Evolutionary conservation across 2,329 filamentous ascomycete genomes (phyloP).

Genomic region (Leptographium galeiforme): DNA sequence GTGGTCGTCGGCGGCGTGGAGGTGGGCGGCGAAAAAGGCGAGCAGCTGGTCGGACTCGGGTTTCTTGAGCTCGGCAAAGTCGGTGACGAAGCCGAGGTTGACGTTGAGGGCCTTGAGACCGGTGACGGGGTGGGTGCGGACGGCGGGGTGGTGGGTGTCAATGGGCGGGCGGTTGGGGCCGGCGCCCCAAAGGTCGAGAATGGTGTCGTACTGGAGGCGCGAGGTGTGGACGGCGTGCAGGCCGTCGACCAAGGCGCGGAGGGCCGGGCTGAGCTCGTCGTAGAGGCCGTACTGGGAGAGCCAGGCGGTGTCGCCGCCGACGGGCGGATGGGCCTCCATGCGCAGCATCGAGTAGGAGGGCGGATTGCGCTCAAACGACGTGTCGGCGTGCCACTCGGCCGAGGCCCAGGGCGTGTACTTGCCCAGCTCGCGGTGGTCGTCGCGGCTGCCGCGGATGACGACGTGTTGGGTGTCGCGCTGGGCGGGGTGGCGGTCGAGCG

Average conservation of each 20-base stretch:
- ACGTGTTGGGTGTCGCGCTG: slow-evolving; percentile 29
- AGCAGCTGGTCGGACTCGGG: slow-evolving; percentile 31
- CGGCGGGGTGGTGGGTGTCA: slow-evolving; percentile 32
- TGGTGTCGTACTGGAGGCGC: slow-evolving; percentile 31
- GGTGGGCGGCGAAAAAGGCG: slow-evolving; percentile 30
- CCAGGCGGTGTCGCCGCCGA: slow-evolving; percentile 35
- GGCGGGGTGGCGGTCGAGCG: slow-evolving; percentile 31
- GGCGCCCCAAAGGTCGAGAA: slow-evolving; percentile 28
- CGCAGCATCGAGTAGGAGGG: slow-evolving; percentile 35
- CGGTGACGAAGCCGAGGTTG: slow-evolving; percentile 31
- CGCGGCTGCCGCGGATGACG: slow-evolving; percentile 28
- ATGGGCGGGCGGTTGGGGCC: slow-evolving; percentile 29
- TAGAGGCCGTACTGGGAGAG: slow-evolving; percentile 32
- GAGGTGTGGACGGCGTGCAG: slow-evolving; percentile 32
- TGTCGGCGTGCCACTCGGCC: slow-evolving; percentile 35
- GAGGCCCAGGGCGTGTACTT: slow-evolving; percentile 34
- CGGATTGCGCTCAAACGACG: slow-evolving; percentile 36
- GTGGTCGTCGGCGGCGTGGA: slow-evolving; percentile 36
- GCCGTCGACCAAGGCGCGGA: slow-evolving; percentile 27
- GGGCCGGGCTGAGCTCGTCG: slow-evolving; percentile 27
- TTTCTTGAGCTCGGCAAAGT: slow-evolving; percentile 35
- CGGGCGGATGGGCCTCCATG: slow-evolving; percentile 34
- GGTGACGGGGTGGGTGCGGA: slow-evolving; percentile 34
- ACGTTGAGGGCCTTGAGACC: slow-evolving; percentile 31
- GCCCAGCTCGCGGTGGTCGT: slow-evolving; percentile 29